Conservation (phyloP, 2,329 filamentous ascomycete species). For the Diaporthe sp. region DNA sequence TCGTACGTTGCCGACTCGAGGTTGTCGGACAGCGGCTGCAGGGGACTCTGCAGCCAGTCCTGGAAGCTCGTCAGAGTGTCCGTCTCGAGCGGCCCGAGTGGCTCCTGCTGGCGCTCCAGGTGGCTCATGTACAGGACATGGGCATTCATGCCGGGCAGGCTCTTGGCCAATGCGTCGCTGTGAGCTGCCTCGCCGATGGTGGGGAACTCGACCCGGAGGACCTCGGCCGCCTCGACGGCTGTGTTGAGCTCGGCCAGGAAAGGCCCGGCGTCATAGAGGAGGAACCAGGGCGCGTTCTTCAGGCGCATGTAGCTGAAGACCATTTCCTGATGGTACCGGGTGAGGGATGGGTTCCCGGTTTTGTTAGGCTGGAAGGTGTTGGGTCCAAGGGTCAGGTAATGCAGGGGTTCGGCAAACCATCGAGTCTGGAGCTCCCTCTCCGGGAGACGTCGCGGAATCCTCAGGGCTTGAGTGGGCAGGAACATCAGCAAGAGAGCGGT, state of each 20-base stretch:
- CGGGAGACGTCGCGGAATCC: constrained; percentile 68
- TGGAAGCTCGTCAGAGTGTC: constrained; percentile 73
- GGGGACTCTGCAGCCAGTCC: constrained; percentile 93
- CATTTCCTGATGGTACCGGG: constrained; percentile 69
- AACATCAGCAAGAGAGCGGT: background rate
- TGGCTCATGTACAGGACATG: constrained; percentile 86
- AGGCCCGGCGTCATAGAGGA: constrained; percentile 72
- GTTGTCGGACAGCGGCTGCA: constrained; percentile 96
- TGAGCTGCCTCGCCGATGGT: constrained; percentile 74
- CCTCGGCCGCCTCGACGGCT: constrained; percentile 45
- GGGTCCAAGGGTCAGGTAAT: constrained; percentile 66
- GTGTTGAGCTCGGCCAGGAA: constrained; percentile 47
- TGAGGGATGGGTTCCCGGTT: constrained; percentile 69
- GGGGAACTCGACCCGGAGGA: constrained; percentile 68
- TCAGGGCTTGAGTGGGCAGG: constrained; percentile 55
- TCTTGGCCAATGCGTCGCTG: constrained; percentile 50
- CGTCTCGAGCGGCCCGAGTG: constrained; percentile 62
- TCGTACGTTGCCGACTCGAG: constrained; percentile 98
- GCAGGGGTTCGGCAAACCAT: constrained; percentile 77
- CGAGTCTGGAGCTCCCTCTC: constrained; percentile 70
- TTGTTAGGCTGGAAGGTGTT: constrained; percentile 70
- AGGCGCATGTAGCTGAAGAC: constrained; percentile 73
- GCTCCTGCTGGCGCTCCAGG: constrained; percentile 83
- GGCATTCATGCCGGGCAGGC: constrained; percentile 53
- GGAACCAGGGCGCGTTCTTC: constrained; percentile 70